These are phyloP conservation scores for Penicillium oxalicum DNA, from an alignment of 2,329 filamentous ascomycete genomes.

Conservation along the genomic window DNA sequence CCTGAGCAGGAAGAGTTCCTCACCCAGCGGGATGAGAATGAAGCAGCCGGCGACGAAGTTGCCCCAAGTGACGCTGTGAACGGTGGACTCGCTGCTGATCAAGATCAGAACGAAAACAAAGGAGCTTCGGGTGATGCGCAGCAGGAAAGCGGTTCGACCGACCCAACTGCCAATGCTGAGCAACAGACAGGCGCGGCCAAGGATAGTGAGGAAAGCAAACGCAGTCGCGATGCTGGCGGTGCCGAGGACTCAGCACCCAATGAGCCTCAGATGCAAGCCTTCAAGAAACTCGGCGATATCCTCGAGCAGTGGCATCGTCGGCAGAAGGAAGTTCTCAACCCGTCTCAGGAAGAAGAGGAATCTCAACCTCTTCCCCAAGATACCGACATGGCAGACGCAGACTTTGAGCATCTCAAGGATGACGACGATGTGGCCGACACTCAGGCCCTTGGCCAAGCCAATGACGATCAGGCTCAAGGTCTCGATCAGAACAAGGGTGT, in stretches of 20 bases:
- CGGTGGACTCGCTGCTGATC: slow-evolving; percentile 34
- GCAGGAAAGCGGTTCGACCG: slow-evolving; percentile 39
- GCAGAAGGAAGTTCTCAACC: slow-evolving; percentile 71
- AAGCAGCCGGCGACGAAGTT: slow-evolving; percentile 51
- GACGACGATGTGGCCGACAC: slow-evolving; percentile 77
- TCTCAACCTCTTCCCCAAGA: slow-evolving; percentile 52
- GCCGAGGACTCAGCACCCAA: slow-evolving; percentile 31
- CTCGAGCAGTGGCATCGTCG: slow-evolving; percentile 89
- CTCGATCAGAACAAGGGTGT: slow-evolving; percentile 87
- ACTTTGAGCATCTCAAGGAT: slow-evolving; percentile 88
- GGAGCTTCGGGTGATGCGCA: slow-evolving; percentile 44
- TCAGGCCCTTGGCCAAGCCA: slow-evolving; percentile 84
- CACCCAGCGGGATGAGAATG: slow-evolving; percentile 44
- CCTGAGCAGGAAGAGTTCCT: slow-evolving; percentile 45
- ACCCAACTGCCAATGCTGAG: slow-evolving; percentile 43
- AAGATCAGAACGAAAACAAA: slow-evolving; percentile 40
- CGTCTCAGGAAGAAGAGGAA: slow-evolving; percentile 49
- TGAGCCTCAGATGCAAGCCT: slow-evolving; percentile 58
- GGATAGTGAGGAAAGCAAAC: slow-evolving; percentile 35
- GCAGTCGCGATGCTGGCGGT: slow-evolving; percentile 33
- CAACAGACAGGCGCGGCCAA: slow-evolving; percentile 40
- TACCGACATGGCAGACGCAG: slow-evolving; percentile 68
- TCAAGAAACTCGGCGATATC: slow-evolving; percentile 90
- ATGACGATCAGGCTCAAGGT: slow-evolving; percentile 76
- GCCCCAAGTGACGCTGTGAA: slow-evolving; percentile 39